Base-by-base conservation (phyloP, 192 early-diverging fungal species). In the Chytriomyces sp. region DNA sequence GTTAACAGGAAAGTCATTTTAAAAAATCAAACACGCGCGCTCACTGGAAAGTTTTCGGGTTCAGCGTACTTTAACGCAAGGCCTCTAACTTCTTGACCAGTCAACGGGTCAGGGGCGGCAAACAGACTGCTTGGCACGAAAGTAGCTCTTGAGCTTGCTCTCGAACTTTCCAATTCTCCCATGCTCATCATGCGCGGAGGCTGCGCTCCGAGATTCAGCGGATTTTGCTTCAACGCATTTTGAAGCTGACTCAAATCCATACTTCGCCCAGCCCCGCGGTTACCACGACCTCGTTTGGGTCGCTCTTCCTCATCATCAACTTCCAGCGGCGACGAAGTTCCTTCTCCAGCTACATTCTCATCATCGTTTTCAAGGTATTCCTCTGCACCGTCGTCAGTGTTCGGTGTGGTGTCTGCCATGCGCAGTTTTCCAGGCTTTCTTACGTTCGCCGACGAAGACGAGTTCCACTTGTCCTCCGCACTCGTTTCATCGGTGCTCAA, bases 21-120 rank as follows among this genome's bases (percentile, higher is more conserved):
- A 57, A 24, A 44, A 61, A 60, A 64, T 61, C 60, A 72, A 1
- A n/a, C n/a, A n/a, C n/a, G n/a, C n/a, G n/a, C 65, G 20, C 69
- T 61, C 45, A 77, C 69, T 6, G 72, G 72, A 45, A 80, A 67
- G 62, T 75, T 71, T 35, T 65, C 75, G 28, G 59, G 71, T 63
- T 82, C 65, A 16, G 82, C 77, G 50, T 84, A 78, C 61, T 44
- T 28, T 0, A 85, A 68, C 5, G 84, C 87, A n/a, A 88, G 62
- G 8, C 53, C 67, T 0, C 80, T 63, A 2, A 82, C 67, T 62
- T 84, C 78, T 7, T 16, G 13, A n/a, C 80, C 81, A 53, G 78
- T 77, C 28, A 87, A 69, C 20, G 67, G 63, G 24, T 66, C 75
- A 5, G 74, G 71, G 6, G 72, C 72, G 16, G 62, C 74, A 68